phyloP scores from a whole-genome alignment of 148 eudicot species.

The Pharnaceum exiguum region DNA sequence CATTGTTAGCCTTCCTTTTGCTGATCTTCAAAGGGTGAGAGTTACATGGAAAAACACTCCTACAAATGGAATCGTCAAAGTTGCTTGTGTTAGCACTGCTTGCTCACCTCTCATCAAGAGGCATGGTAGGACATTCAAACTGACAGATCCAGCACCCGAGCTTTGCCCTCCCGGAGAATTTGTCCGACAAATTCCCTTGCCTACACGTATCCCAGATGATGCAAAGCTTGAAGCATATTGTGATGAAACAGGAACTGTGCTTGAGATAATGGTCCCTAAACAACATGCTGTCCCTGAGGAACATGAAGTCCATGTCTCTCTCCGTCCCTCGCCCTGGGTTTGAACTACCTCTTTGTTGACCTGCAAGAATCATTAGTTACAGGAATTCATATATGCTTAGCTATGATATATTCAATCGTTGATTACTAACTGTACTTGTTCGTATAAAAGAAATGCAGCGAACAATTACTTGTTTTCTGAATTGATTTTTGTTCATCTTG shows the following conservation, averaged over 20 bases:
- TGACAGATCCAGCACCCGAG: slow-evolving; percentile 46
- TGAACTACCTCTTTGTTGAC: slow-evolving; percentile 27
- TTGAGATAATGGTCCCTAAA: slow-evolving; percentile 60
- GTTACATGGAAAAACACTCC: slow-evolving; percentile 55
- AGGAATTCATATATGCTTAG: slow-evolving; percentile 7
- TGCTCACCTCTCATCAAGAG: slow-evolving; percentile 43
- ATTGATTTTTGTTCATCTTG: neutral
- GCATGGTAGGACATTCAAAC: slow-evolving; percentile 51
- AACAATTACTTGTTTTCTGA: neutral
- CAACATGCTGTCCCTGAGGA: slow-evolving; percentile 44
- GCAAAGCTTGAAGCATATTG: slow-evolving; percentile 55
- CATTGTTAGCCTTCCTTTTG: slow-evolving; percentile 49
- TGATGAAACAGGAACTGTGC: slow-evolving; percentile 48
- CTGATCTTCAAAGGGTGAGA: slow-evolving; percentile 43
- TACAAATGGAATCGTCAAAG: slow-evolving; percentile 46
- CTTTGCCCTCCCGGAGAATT: slow-evolving; percentile 63
- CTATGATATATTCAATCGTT: slow-evolving; percentile 16
- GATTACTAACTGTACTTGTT: slow-evolving; percentile 18
- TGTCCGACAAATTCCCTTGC: slow-evolving; percentile 40
- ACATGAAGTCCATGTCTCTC: slow-evolving; percentile 55
- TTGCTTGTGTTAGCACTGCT: slow-evolving; percentile 45
- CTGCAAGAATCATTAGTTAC: slow-evolving; percentile 27
- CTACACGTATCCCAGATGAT: slow-evolving; percentile 52
- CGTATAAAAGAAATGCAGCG: slow-evolving; percentile 9
- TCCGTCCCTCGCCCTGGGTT: slow-evolving; percentile 49